Conservation (phyloP, 257 asterid species). For the Ajuga chamaepitys region DNA sequence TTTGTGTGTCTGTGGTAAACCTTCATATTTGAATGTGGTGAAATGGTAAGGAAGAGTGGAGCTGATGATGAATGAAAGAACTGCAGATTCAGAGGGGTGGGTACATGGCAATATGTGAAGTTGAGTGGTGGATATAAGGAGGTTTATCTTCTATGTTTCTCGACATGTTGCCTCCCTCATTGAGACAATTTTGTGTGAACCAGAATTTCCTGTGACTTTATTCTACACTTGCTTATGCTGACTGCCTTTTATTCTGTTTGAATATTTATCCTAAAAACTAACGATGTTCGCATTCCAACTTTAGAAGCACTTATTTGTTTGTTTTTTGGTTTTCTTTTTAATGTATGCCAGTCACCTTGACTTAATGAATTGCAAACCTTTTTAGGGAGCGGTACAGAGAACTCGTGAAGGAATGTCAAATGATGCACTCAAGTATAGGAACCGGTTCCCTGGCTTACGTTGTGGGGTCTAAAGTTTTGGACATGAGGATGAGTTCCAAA, state of each 20-base stretch:
- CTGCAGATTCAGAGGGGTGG: neutral
- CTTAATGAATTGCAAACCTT: conserved; percentile 14
- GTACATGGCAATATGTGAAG: neutral
- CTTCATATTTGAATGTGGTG: neutral
- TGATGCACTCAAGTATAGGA: conserved; percentile 95
- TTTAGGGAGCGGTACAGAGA: conserved; percentile 81
- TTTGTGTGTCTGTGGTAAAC: neutral
- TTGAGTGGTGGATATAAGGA: neutral
- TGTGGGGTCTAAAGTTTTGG: conserved; percentile 97
- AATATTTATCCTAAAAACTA: neutral
- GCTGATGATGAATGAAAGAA: neutral
- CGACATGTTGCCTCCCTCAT: neutral
- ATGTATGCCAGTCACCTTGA: conserved; percentile 8
- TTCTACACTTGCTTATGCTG: neutral
- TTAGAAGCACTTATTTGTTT: neutral
- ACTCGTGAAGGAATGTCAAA: conserved; percentile 79
- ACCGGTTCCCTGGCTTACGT: conserved; percentile 96
- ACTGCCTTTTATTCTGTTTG: conserved; percentile 4
- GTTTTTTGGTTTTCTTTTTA: neutral
- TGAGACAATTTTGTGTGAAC: neutral
- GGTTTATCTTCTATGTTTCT: neutral
- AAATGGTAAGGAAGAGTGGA: neutral
- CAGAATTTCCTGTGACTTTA: neutral
- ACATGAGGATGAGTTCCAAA: conserved; percentile 82
- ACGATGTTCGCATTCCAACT: neutral